Evolutionary conservation across 768 basidiomycete genomes (phyloP), one percentile per base, ranked within the genome.

Genomic region (Auriscalpium orientale): DNA sequence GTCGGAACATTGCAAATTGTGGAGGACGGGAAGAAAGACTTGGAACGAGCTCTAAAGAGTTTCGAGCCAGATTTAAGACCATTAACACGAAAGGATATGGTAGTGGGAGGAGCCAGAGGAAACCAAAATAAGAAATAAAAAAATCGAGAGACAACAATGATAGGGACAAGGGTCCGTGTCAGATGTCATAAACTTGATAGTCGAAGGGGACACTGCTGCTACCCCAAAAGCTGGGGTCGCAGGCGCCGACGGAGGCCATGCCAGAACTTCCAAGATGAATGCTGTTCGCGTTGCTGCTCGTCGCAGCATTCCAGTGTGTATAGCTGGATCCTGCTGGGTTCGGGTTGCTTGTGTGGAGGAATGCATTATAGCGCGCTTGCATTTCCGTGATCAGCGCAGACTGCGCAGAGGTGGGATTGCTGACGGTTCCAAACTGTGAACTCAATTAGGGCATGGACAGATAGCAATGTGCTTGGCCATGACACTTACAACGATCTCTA

Each of bases 221-320:
- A 20, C 89, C 89, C 87, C 88, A 90, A 71, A 87, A 87, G 50
- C 67, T 72, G 22, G 82, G 78, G 55, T 72, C 74, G 64, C 88
- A 91, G 13, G 83, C 82, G 52, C 81, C 84, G 34, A 77, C 68
- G 38, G 77, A 60, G 3, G 75, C 76, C 56, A 75, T 65, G 50
- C 79, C 83, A 8, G 76, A 65, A 20, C 82, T 82, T 44, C 88
- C 89, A 33, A 91, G 73, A 53, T 78, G 70, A 50, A 85, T 70
- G 16, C 87, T 72, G 58, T 83, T 76, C 53, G 85, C 78, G 61
- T 80, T 70, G 43, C 72, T 72, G 13, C 76, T 65, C 0, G 77
- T 77, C 6, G 83, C 79, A 3, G 78, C 65, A 21, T 70, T 64
- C 89, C 89, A 91, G 4, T 66, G 70, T 3, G 69, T 44, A 51